phyloP scores from a whole-genome alignment of 208 protist species.

The Leishmania gerbilli region DNA sequence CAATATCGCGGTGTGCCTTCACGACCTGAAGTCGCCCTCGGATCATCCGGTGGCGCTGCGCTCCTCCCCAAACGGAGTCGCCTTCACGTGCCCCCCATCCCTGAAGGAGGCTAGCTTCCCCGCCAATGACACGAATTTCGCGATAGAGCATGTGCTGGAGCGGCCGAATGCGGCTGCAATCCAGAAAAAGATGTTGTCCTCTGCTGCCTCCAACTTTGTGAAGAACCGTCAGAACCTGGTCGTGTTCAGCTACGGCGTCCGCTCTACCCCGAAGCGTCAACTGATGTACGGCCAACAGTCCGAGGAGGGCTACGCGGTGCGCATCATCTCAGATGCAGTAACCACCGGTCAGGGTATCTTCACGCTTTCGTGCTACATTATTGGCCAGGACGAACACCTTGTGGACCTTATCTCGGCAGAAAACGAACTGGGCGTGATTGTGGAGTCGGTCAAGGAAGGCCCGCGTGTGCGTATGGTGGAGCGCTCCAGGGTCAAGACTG shows the following conservation, averaged over 20 bases:
- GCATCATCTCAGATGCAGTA: conserved; percentile 72
- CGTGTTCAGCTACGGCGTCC: conserved; percentile 83
- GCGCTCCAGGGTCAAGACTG: conserved; percentile 51
- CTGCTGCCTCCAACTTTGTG: conserved; percentile 54
- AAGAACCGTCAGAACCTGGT: conserved; percentile 79
- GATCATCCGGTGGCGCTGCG: conserved; percentile 43
- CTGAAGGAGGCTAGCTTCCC: conserved; percentile 77
- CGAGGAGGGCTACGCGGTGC: conserved; percentile 70
- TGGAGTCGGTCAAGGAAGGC: conserved; percentile 89
- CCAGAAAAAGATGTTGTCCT: conserved; percentile 37
- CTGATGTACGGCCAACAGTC: conserved; percentile 70
- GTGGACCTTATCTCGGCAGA: conserved; percentile 77
- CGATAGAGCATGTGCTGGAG: conserved; percentile 58
- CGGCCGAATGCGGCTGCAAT: conserved; percentile 42
- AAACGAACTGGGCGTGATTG: conserved; percentile 84
- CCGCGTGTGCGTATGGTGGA: conserved; percentile 85
- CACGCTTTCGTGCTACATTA: conserved; percentile 70
- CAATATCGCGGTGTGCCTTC: conserved; percentile 66
- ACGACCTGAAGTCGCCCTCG: conserved; percentile 49
- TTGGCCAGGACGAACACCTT: conserved; percentile 75
- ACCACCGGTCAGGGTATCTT: conserved; percentile 57
- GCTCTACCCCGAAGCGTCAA: conserved; percentile 83
- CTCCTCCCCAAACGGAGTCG: conserved; percentile 49
- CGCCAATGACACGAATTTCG: conserved; percentile 61
- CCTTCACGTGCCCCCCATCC: conserved; percentile 56